Conservation (phyloP, 257 asterid genomes). For the Scutellaria minor region DNA sequence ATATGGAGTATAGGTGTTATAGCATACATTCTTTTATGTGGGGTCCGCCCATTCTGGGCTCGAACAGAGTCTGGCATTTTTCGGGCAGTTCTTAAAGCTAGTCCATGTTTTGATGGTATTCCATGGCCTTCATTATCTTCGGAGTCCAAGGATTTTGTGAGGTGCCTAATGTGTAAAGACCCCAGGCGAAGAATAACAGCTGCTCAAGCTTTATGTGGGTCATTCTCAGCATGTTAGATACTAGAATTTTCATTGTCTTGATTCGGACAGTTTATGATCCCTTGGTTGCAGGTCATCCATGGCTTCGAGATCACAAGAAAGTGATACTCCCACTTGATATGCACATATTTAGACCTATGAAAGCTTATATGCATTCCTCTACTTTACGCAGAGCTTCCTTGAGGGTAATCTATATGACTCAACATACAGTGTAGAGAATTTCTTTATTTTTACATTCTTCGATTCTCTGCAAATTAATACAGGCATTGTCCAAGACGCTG, state of each 20-base stretch:
- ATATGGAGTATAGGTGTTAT: constrained; percentile 44
- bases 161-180: constrained; percentile 57
- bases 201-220: constrained; percentile 77
- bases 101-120: constrained; percentile 58
- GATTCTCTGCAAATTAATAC: neutral
- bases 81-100: constrained; percentile 60
- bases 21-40: constrained; percentile 65
- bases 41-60: constrained; percentile 80
- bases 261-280: constrained; percentile 18
- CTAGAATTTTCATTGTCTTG: constrained; percentile 12
- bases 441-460: neutral
- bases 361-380: constrained; percentile 67
- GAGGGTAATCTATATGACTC: constrained; percentile 51
- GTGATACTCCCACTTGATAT: constrained; percentile 53
- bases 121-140: constrained; percentile 67
- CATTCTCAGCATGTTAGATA: neutral
- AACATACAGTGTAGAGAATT: neutral
- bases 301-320: constrained; percentile 53
- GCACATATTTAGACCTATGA: constrained; percentile 60
- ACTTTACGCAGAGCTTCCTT: constrained; percentile 76
- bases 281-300: constrained; percentile 71
- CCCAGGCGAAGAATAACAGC: constrained; percentile 69
- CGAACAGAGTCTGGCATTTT: constrained; percentile 74
- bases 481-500: constrained; percentile 48
- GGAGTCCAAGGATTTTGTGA: constrained; percentile 64